Evolutionary conservation across 2,329 filamentous ascomycete genomes (phyloP).

Genomic region (Fusarium liriodendri): DNA sequence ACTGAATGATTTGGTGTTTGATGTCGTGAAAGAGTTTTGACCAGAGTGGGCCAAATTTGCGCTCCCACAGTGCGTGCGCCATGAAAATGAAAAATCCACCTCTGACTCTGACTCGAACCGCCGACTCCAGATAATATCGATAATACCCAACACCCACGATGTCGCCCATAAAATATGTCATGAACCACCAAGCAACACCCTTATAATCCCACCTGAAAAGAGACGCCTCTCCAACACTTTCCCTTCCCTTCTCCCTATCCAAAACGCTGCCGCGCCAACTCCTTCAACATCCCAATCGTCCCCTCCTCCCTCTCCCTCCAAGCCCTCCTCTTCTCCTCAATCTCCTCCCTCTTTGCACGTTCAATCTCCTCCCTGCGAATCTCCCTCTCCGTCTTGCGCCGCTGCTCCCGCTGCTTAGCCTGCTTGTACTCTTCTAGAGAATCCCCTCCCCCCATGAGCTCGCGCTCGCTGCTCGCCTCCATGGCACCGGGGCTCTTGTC

Average conservation of each 20-base stretch:
- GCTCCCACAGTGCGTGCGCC: slow-evolving; percentile 41
- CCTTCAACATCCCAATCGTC: slow-evolving; percentile 84
- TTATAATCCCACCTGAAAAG: not conserved
- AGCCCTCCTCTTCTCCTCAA: slow-evolving; percentile 78
- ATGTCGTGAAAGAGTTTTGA: slow-evolving; percentile 45
- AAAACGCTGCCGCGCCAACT: slow-evolving; percentile 83
- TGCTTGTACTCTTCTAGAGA: slow-evolving; percentile 76
- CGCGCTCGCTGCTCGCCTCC: slow-evolving; percentile 70
- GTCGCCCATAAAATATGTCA: not conserved
- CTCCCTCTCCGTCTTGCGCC: slow-evolving; percentile 87
- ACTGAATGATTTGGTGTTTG: slow-evolving; percentile 13
- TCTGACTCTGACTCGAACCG: not conserved
- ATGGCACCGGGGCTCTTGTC: slow-evolving; percentile 70
- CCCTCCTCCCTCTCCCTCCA: slow-evolving; percentile 83
- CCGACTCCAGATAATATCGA: not conserved
- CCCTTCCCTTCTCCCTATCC: slow-evolving; percentile 56
- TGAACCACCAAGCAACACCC: not conserved
- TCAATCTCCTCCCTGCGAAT: slow-evolving; percentile 83
- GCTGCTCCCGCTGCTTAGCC: slow-evolving; percentile 72
- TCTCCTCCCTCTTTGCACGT: slow-evolving; percentile 79
- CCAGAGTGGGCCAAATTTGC: slow-evolving; percentile 42
- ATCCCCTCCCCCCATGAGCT: slow-evolving; percentile 80
- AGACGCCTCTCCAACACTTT: not conserved
- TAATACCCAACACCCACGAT: not conserved
- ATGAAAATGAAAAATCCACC: slow-evolving; percentile 2